Percentiles rank a stretch among this genome's conserved stretches.
These are phyloP conservation scores for Pholiota adiposa DNA, from an alignment of 1,284 basidiomycete species.

Conservation along the genomic window DNA sequence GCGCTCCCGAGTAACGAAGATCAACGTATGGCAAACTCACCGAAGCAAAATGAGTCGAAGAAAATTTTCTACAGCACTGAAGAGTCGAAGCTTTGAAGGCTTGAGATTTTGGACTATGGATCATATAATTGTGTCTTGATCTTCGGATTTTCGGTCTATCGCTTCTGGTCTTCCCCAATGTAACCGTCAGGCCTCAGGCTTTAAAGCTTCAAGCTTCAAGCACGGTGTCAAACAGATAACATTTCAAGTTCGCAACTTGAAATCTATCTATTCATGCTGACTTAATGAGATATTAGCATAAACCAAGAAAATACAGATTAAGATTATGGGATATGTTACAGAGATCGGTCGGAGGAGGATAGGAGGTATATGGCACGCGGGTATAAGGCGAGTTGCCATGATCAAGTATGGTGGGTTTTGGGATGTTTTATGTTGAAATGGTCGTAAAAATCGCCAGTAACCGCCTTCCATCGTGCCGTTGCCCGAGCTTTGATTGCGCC, in stretches of 20 bases:
- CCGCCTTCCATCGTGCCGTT: slow-evolving; percentile 29
- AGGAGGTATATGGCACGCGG: neutral
- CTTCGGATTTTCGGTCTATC: neutral
- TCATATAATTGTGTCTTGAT: neutral
- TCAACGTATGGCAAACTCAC: neutral
- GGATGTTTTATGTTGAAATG: slow-evolving; percentile 31
- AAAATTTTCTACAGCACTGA: neutral
- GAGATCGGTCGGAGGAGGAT: neutral
- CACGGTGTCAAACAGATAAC: neutral
- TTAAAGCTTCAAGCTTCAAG: neutral
- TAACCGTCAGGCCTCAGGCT: neutral
- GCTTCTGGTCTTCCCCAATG: neutral
- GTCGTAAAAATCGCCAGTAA: slow-evolving; percentile 34
- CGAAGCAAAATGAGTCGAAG: neutral
- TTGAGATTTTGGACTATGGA: no score
- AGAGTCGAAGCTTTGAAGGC: neutral
- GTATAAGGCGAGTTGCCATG: neutral
- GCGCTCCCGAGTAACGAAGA: neutral
- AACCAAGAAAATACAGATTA: neutral
- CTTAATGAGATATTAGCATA: neutral
- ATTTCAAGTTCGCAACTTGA: neutral
- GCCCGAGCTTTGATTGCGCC: slow-evolving; percentile 51
- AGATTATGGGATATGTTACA: slow-evolving; percentile 1
- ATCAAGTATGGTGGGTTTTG: slow-evolving; percentile 10
- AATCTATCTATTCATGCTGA: neutral